Evolutionary conservation across 306 rosid species (phyloP).

Genomic region (Malus domestica): DNA sequence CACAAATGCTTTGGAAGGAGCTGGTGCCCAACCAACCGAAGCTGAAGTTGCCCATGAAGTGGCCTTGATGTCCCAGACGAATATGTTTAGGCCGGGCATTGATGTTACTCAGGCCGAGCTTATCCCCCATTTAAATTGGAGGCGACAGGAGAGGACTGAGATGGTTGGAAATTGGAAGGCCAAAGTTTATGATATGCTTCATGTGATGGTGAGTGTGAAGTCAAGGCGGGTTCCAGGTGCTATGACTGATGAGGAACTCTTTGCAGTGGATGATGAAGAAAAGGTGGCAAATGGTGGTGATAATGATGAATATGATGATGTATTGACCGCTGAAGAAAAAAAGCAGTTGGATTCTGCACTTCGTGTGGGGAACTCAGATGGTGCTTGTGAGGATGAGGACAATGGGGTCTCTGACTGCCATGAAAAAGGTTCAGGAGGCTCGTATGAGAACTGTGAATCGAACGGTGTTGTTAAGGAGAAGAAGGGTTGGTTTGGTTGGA

Average conservation of each 20-base stretch:
- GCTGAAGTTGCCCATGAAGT: constrained; percentile 96
- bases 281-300: constrained; percentile 66
- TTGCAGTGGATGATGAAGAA: constrained; percentile 84
- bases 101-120: constrained; percentile 99
- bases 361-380: constrained; percentile 58
- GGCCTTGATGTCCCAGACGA: constrained; percentile 88
- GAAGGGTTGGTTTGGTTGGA: constrained; percentile 99
- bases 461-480: constrained; percentile 76
- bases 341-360: constrained; percentile 92
- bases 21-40: constrained; percentile 91
- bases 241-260: constrained; percentile 97
- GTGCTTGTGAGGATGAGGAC: constrained; percentile 67
- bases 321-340: constrained; percentile 91
- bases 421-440: constrained; percentile 58
- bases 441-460: constrained; percentile 58
- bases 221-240: constrained; percentile 99
- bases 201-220: constrained; percentile 96
- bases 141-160: constrained; percentile 98
- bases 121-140: constrained; percentile 89
- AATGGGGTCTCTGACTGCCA: constrained; percentile 46
- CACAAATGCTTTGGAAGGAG: constrained; percentile 96
- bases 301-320: constrained; percentile 84
- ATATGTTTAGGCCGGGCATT: constrained; percentile 96
- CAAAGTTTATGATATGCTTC: constrained; percentile 93
- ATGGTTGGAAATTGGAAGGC: constrained; percentile 97